A percentile compares a stretch with the other conserved stretches of the same genome.
Evolutionary conservation across 225 moss, liverwort and hornwort species (phyloP).

Genomic region (Neckera pumila): DNA sequence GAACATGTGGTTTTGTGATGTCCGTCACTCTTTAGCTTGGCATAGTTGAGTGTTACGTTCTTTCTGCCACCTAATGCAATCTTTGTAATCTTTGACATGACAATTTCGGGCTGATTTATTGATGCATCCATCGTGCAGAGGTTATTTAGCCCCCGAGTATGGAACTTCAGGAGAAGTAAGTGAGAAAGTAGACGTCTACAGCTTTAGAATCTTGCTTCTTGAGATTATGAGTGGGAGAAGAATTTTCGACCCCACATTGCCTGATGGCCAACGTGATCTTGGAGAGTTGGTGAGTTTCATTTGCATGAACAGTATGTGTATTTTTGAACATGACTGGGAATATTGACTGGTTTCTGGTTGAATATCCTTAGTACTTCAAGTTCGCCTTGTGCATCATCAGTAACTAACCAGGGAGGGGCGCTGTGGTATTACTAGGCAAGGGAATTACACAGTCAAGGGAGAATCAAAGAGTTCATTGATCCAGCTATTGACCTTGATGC

Average conservation of each 20-base stretch:
- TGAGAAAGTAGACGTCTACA: not conserved
- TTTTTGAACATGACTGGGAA: not conserved
- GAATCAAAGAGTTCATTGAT: not conserved
- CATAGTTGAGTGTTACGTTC: not conserved
- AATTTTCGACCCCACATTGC: not conserved
- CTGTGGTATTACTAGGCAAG: not conserved
- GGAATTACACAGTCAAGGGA: not conserved
- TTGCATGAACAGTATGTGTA: not conserved
- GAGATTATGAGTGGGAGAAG: not conserved
- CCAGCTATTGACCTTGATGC: not conserved
- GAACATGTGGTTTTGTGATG: not conserved
- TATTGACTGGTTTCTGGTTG: not conserved
- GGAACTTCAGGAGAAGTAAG: not conserved
- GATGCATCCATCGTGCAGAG: not conserved
- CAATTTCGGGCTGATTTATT: not conserved
- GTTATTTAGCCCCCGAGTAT: not conserved
- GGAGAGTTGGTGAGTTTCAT: not conserved
- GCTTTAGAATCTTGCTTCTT: not conserved
- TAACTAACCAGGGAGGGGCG: not conserved
- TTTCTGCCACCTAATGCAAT: no score
- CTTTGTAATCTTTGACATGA: not conserved
- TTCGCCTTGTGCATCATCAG: not conserved
- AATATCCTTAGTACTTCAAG: not conserved
- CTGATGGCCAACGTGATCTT: not conserved
- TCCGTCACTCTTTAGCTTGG: not conserved